These are phyloP conservation scores for Hypseocharis bilobata DNA, from an alignment of 441 rosid genomes.

Conservation along the genomic window DNA sequence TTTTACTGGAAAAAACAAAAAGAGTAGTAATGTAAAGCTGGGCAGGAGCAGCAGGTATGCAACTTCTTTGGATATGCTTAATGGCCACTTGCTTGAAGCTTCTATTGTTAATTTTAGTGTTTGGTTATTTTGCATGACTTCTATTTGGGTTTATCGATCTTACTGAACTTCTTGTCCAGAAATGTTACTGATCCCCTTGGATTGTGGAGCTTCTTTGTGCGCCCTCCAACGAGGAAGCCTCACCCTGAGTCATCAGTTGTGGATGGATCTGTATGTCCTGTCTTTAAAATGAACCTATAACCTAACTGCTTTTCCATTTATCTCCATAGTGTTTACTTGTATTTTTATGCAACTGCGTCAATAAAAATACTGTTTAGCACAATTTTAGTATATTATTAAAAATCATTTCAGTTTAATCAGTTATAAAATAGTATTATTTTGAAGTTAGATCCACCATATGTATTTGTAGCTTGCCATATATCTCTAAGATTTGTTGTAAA, in stretches of 20 bases:
- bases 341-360: background rate
- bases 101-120: background rate
- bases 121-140: slow-evolving; percentile 15
- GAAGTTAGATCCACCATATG: no score
- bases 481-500: no score
- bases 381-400: no score
- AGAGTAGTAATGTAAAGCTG: slow-evolving; percentile 23
- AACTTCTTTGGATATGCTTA: slow-evolving; percentile 16
- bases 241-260: slow-evolving; percentile 30
- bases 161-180: slow-evolving; percentile 11
- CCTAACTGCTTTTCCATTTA: slow-evolving; percentile 11
- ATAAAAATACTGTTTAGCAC: no score
- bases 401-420: no score
- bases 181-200: slow-evolving; percentile 45
- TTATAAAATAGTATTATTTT: no score
- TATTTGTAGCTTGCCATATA: no score
- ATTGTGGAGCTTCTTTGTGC: slow-evolving; percentile 49
- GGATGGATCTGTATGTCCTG: slow-evolving; percentile 37
- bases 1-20: slow-evolving; percentile 36
- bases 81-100: slow-evolving; percentile 10
- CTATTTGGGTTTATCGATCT: slow-evolving; percentile 15
- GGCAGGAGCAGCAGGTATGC: slow-evolving; percentile 49
- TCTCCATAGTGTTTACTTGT: slow-evolving; percentile 1
- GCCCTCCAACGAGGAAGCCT: slow-evolving; percentile 35
- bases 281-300: slow-evolving; percentile 16